Conservation (phyloP, 345 rosid genomes). For the Salix arbutifolia region DNA sequence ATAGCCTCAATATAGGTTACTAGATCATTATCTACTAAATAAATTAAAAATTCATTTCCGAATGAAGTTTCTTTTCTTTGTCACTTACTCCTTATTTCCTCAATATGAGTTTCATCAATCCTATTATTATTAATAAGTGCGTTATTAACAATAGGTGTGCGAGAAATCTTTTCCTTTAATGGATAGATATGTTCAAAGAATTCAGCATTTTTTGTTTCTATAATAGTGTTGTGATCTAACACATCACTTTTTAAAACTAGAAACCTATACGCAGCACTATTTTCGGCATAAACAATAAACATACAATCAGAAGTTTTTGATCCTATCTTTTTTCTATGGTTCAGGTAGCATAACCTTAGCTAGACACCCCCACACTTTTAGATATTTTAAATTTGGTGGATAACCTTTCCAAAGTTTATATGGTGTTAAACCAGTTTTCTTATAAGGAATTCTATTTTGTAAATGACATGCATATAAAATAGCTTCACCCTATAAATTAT, state of each 20-base stretch:
- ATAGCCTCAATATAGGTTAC: not conserved
- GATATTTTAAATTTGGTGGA: not conserved
- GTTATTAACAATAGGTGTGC: not conserved
- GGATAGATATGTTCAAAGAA: not conserved
- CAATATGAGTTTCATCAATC: not conserved
- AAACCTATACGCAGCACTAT: too few relatives aligned
- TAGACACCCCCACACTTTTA: not conserved
- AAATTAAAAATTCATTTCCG: not conserved
- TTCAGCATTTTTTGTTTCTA: too few relatives aligned
- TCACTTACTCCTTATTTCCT: not conserved
- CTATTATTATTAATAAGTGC: not conserved
- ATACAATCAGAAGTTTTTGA: too few relatives aligned
- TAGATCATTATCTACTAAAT: not conserved
- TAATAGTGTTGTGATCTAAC: not conserved
- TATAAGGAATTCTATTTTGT: not conserved
- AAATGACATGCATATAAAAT: too few relatives aligned
- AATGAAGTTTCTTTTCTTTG: not conserved
- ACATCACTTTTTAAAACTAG: not conserved
- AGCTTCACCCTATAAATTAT: not conserved
- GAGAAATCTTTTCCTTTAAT: not conserved
- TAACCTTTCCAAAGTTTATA: not conserved
- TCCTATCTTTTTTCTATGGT: not conserved
- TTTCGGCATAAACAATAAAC: too few relatives aligned
- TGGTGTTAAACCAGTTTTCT: not conserved
- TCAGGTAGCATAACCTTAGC: not conserved